Evolutionary conservation across 176 grass and related monocot genomes (phyloP).

Genomic region (Avena sativa): DNA sequence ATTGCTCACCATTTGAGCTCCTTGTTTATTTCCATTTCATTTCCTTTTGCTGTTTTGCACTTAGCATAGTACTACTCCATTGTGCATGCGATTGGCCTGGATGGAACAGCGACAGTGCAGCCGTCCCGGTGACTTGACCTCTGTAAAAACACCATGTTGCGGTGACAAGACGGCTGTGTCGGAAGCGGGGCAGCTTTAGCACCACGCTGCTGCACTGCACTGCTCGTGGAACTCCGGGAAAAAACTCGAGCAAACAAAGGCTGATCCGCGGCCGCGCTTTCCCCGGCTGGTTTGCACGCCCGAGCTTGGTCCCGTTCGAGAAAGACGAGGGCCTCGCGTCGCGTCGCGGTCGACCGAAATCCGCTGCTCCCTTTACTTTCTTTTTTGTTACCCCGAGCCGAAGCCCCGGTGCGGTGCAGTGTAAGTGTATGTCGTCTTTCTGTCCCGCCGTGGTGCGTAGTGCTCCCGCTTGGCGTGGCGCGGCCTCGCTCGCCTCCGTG

Average conservation of each 20-base stretch:
- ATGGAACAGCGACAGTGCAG: background rate
- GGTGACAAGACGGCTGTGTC: slow-evolving; percentile 38
- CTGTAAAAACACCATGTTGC: background rate
- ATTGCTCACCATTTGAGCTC: too few species aligned
- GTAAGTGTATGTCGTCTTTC: background rate
- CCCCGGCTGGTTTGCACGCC: background rate
- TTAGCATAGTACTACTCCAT: too few species aligned
- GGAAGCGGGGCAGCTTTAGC: background rate
- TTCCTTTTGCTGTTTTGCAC: too few species aligned
- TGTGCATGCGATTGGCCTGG: background rate
- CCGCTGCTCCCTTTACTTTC: background rate
- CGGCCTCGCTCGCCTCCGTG: background rate
- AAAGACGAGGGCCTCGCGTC: background rate
- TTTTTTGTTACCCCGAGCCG: background rate
- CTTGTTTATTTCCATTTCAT: too few species aligned
- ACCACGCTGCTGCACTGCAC: too few species aligned
- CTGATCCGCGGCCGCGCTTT: slow-evolving; percentile 13
- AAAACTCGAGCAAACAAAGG: background rate
- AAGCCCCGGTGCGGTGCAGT: too few species aligned
- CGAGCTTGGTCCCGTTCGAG: slow-evolving; percentile 11
- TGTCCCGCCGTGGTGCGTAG: background rate
- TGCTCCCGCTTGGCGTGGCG: background rate
- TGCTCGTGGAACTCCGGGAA: background rate
- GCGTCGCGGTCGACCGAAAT: slow-evolving; percentile 36
- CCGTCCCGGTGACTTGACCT: background rate